Base-by-base conservation (phyloP, 1,284 basidiomycete genomes). In the Pascua guehoae region DNA sequence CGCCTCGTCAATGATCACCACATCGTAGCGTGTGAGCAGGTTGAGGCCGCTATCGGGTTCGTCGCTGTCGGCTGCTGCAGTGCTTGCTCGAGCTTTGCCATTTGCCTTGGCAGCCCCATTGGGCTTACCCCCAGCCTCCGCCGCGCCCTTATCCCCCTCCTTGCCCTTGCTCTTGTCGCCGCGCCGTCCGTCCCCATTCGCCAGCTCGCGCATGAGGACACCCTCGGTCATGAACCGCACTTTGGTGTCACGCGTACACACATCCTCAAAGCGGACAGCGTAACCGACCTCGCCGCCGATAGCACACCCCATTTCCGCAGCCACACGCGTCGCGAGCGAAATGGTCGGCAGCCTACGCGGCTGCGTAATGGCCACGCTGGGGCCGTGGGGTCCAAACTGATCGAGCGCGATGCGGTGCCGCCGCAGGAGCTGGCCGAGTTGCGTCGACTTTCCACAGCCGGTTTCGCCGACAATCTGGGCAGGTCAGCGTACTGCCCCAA, bases 181-280 rank as follows among this genome's bases (percentile, higher is more conserved):
- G 4, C 49, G 46, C 41, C 44, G 37, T 12, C 49, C 51, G 12
- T 60, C 59, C 17, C 56, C 58, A 42, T 68, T 67, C 3, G 66
- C 64, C 3, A 71, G 58, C 46, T 68, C 68, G 12, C 94, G 85
- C 41, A 96, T 86, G 64, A 98, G 85, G 84, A 97, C 95, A 69
- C 95, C 95, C 69, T 99, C 96, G 18, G 94, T 98, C 74, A 95
- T 83, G 76, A 93, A 99, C 74, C 96, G 93, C 73, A 98, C 88
- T 40, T 87, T 83, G 0, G 96, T 62, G 32, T 83, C 76, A 38
- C 79, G 65, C 47, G 83, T 80, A 15, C 84, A 84, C 48, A 84
- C 81, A 68, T 98, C 94, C 73, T 98, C 92, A 75, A 99, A 99
- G 42, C 95, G 87, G 40, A 98, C 93, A 3, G 90, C 88, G 77